Evolutionary conservation across 2,329 filamentous ascomycete genomes (phyloP).

Genomic region (Xylariaceae sp.): DNA sequence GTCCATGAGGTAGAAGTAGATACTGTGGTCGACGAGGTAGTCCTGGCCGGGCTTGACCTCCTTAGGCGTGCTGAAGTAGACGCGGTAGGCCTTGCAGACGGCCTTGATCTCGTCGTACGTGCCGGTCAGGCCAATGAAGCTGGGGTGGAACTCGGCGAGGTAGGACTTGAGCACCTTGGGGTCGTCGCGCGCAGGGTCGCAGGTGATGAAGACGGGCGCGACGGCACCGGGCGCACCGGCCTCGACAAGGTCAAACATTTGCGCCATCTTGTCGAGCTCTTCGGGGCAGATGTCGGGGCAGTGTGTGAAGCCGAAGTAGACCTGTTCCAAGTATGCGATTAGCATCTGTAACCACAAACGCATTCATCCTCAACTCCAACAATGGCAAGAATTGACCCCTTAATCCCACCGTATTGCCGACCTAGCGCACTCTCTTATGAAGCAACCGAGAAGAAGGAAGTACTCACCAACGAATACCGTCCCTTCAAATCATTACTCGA

Average conservation of each 20-base stretch:
- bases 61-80: slow-evolving; percentile 92
- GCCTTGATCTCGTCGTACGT: slow-evolving; percentile 91
- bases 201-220: slow-evolving; percentile 86
- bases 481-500: slow-evolving; percentile 79
- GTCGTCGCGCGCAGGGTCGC: slow-evolving; percentile 87
- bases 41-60: slow-evolving; percentile 89
- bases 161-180: slow-evolving; percentile 81
- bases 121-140: slow-evolving; percentile 83
- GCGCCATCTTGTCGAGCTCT: slow-evolving; percentile 98
- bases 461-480: slow-evolving; percentile 69
- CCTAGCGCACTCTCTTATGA: too few species aligned
- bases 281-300: slow-evolving; percentile 99
- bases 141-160: slow-evolving; percentile 81
- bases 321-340: slow-evolving; percentile 42
- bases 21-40: slow-evolving; percentile 96
- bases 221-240: slow-evolving; percentile 49
- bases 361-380: neutral
- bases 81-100: slow-evolving; percentile 90
- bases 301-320: slow-evolving; percentile 98
- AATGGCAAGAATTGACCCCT: neutral
- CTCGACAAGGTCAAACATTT: slow-evolving; percentile 74
- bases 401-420: neutral
- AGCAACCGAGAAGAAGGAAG: neutral
- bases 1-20: slow-evolving; percentile 99
- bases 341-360: neutral